Evolutionary conservation across 2,329 filamentous ascomycete species (phyloP), one percentile per base, ranked within the genome.

Genomic region (Penicillium sp.): DNA sequence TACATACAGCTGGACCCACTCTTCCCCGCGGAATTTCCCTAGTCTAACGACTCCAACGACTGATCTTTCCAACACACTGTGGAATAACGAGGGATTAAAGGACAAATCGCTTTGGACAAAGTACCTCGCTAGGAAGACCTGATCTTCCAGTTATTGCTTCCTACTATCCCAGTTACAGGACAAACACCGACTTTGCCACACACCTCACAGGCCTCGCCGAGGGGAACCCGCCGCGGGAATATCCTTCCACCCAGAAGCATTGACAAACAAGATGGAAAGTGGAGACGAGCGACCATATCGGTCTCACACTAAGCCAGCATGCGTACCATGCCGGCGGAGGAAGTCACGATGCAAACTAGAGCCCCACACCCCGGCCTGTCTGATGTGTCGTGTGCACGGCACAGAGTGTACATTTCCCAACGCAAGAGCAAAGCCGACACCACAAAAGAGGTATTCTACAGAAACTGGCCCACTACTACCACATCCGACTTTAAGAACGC

Each of bases 271-370:
- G 8, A 57, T 57, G 55, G 50, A 54, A 38, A 55, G 29, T 49
- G 55, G 45, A 31, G 51, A 58, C 6, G 45, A 58, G 27, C 49
- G 61, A 23, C 62, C 62, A 27, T 63, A 65, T 17, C 57, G 59
- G 19, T 65, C 61, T 4, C 62, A 65, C n/a, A 36, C 58, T 1
- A 45, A 51, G 17, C 62, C 62, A 15, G 62, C 62, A 52, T 65
- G 62, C 25, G 27, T 60, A 13, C 21, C 61, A 0, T 65, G 61
- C 36, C 47, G 54, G 21, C 53, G 52, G 10, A 58, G 61, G 15
- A 65, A 65, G 33, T 63, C 62, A 0, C 59, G 62, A 33, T 65
- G 61, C 47, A 65, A 60, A 50, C 43, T 53, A 3, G 44, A 48
- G 36, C 39, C 36, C 4, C 38, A 44, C 31, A 49, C 51, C 6